phyloP scores from a whole-genome alignment of 306 rosid species.

The Prunus salicina region DNA sequence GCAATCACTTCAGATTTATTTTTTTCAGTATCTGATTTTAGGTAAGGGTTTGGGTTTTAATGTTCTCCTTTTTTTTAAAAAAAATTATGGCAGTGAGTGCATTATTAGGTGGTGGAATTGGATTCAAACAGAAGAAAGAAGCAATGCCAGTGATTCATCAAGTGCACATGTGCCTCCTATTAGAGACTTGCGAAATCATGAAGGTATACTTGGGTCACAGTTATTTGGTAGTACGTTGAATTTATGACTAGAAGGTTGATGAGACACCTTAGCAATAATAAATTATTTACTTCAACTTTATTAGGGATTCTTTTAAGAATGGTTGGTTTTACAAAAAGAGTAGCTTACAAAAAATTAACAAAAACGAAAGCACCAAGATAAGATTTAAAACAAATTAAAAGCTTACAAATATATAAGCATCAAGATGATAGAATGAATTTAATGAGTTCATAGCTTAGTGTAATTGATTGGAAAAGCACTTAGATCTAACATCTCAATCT shows the following conservation, averaged over 20 bases:
- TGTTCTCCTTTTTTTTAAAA: neutral
- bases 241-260: neutral
- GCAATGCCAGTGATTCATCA: constrained; percentile 31
- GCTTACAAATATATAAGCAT: neutral
- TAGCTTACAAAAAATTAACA: neutral
- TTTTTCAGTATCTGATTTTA: constrained; percentile 3
- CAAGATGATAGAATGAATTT: neutral
- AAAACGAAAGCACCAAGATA: neutral
- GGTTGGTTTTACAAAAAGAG: neutral
- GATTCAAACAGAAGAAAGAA: constrained; percentile 45
- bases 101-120: constrained; percentile 82
- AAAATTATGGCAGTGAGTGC: constrained; percentile 64
- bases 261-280: neutral
- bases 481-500: neutral
- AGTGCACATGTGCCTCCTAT: constrained; percentile 19
- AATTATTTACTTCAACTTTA: neutral
- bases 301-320: neutral
- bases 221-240: neutral
- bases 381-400: neutral
- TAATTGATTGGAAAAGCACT: neutral
- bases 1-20: neutral
- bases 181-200: constrained; percentile 22
- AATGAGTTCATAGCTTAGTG: neutral
- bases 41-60: constrained; percentile 3
- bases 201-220: constrained; percentile 22